phyloP scores from a whole-genome alignment of 2,329 filamentous ascomycete genomes.

The Parastagonospora avenae region DNA sequence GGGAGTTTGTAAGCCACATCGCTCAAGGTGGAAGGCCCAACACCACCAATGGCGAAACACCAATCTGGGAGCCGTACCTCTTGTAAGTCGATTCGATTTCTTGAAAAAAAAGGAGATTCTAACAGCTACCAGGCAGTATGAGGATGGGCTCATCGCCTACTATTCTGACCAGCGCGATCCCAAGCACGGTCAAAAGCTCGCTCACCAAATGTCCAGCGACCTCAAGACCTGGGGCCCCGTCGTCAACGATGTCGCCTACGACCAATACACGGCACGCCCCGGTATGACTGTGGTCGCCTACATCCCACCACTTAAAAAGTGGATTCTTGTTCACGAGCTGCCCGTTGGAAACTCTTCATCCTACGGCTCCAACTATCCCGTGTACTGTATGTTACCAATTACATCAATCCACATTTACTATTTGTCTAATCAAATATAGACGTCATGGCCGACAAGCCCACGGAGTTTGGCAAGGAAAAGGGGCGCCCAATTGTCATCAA shows the following conservation, averaged over 20 bases:
- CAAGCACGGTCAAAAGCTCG: constrained; percentile 30
- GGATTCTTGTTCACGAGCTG: constrained; percentile 28
- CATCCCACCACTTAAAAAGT: constrained; percentile 25
- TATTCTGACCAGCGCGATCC: constrained; percentile 34
- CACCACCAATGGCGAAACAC: constrained; percentile 25
- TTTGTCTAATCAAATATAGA: no score
- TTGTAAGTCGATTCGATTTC: constrained; percentile 8
- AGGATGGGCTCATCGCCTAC: constrained; percentile 24
- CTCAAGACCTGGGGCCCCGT: constrained; percentile 27
- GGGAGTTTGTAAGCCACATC: constrained; percentile 30
- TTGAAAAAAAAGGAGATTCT: not conserved
- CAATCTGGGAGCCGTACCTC: constrained; percentile 32
- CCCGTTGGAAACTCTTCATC: constrained; percentile 20
- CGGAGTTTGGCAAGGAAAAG: constrained; percentile 17
- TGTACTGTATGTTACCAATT: no score
- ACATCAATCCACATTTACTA: no score
- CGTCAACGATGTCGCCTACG: constrained; percentile 27
- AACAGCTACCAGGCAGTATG: constrained; percentile 15
- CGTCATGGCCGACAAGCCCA: constrained; percentile 23
- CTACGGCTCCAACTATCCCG: constrained; percentile 24
- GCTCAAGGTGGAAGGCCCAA: constrained; percentile 21
- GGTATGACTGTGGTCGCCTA: constrained; percentile 30
- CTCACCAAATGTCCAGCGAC: constrained; percentile 24
- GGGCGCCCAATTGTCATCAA: constrained; percentile 23
- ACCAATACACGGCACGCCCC: constrained; percentile 20